These are phyloP conservation scores for Aschersonia sp. DNA, from an alignment of 2,329 filamentous ascomycete species.

Conservation along the genomic window DNA sequence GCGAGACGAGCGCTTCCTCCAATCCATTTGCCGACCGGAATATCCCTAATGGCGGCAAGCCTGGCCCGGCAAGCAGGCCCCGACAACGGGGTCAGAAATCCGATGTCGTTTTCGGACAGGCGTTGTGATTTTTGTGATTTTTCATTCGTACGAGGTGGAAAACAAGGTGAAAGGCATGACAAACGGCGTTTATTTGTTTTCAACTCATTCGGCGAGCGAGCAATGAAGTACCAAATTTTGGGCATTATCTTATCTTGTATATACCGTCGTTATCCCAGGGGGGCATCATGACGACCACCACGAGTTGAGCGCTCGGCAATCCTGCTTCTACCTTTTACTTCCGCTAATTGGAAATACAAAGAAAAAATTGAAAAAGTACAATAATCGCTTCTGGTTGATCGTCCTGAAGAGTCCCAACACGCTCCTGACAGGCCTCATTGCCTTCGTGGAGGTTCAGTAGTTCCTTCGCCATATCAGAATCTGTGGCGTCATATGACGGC, in stretches of 20 bases:
- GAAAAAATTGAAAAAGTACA: too few species aligned
- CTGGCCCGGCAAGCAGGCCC: background rate
- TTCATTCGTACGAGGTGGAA: constrained; percentile 4
- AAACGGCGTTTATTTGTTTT: background rate
- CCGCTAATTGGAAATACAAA: too few species aligned
- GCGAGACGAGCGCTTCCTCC: background rate
- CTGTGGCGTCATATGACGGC: too few species aligned
- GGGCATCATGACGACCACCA: background rate
- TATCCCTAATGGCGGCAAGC: background rate
- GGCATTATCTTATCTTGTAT: background rate
- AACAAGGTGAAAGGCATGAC: background rate
- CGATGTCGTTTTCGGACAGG: background rate
- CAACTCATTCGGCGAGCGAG: background rate
- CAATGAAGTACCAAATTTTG: background rate
- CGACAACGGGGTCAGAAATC: background rate
- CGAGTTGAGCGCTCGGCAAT: background rate
- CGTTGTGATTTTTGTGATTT: background rate
- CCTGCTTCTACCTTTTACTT: background rate
- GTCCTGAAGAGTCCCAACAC: too few species aligned
- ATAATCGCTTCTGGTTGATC: too few species aligned
- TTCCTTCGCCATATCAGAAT: too few species aligned
- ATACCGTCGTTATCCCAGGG: background rate
- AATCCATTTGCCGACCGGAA: background rate
- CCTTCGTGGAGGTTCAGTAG: too few species aligned
- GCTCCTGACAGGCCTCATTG: too few species aligned